Conservation (phyloP, 2,329 filamentous ascomycete species). For the Ophiostoma populinum region DNA sequence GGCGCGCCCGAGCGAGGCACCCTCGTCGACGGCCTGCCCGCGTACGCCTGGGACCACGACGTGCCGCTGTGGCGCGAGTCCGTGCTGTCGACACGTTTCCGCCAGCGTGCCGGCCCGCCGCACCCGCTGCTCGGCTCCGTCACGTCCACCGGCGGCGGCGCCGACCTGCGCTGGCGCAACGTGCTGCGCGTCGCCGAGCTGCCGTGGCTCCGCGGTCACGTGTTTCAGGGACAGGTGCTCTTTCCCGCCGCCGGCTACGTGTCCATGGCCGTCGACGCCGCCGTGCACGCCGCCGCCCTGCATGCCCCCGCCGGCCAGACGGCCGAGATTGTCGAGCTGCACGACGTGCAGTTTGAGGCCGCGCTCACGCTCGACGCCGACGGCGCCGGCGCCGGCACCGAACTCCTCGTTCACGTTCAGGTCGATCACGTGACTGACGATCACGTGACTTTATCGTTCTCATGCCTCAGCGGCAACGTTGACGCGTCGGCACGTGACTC, state of each 20-base stretch:
- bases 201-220: conserved; percentile 31
- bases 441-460: too few species aligned
- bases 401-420: conserved; percentile 8
- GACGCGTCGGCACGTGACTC: conserved; percentile 5
- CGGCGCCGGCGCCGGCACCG: conserved; percentile 7
- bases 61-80: conserved; percentile 12
- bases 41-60: conserved; percentile 12
- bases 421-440: too few species aligned
- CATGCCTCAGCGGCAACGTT: conserved; percentile 9
- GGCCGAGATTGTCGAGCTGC: conserved; percentile 7
- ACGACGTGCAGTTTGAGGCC: conserved; percentile 7
- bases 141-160: conserved; percentile 17
- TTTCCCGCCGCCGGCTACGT: conserved; percentile 27
- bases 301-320: background rate
- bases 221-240: conserved; percentile 28
- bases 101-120: conserved; percentile 14
- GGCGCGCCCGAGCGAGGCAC: conserved; percentile 1
- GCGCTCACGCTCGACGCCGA: conserved; percentile 9
- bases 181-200: conserved; percentile 19
- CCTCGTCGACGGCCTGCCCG: conserved; percentile 9
- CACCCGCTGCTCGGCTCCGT: conserved; percentile 19
- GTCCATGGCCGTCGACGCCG: conserved; percentile 22
- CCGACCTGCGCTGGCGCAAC: conserved; percentile 23
- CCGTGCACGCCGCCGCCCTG: conserved; percentile 12
- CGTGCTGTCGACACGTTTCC: conserved; percentile 15